Evolutionary conservation across 2,329 filamentous ascomycete genomes (phyloP), one percentile per base, ranked within the genome.

Genomic region (Cladobotryum mycophilum): DNA sequence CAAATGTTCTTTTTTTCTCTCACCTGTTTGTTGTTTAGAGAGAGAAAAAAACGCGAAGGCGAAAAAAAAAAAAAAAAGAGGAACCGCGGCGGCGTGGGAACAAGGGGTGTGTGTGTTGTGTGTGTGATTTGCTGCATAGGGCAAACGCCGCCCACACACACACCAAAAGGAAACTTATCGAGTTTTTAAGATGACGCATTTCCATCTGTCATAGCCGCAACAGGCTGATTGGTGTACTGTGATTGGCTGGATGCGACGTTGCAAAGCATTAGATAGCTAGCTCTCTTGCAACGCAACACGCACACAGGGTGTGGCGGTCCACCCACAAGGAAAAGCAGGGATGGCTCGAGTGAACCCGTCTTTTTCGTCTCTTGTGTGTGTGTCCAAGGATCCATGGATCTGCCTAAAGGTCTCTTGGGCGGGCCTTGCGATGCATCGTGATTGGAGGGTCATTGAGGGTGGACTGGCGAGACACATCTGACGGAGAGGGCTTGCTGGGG

Each of bases 141-240:
- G 25, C 25, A 30, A 30, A 30, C 25, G 25, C 6, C 25, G 25
- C 4, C 25, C 9, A 7, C 25, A n/a, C n/a, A n/a, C n/a, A n/a
- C n/a, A n/a, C n/a, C n/a, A n/a, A 30, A 38, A 22, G 15, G 40
- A 20, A 20, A 51, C 48, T 51, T 52, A 53, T 53, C 44, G 44
- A 35, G 34, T 5, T 3, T 20, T 50, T 52, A 55, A 50, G 41
- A 60, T 64, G 61, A 63, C 61, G 61, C 61, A 62, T 60, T 62
- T 61, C 55, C 46, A 46, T 54, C 53, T 64, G 59, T 62, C 60
- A 61, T 56, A 51, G 17, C 41, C 48, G 22, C 37, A 34, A 41
- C 41, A 45, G 44, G 49, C 38, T 42, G 41, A 48, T 51, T 49
- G 52, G 47, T 22, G 51, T 35, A 17, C 38, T 30, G 45, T 30